A percentile compares a stretch with the other conserved stretches of the same genome.
Conservation (phyloP, 179 eudicot species). For the Spergularia azorica region DNA sequence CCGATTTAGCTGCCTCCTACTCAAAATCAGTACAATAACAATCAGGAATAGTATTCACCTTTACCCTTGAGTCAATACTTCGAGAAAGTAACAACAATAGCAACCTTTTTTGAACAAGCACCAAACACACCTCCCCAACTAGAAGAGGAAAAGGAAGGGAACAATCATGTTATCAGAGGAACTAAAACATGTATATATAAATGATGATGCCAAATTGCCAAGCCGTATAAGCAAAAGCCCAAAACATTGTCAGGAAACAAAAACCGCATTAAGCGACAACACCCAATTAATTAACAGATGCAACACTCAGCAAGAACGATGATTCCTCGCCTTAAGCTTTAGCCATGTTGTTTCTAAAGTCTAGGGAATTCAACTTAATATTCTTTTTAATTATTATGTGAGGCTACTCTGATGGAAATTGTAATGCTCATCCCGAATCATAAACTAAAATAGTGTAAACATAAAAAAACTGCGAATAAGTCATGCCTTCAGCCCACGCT, state of each 20-base stretch:
- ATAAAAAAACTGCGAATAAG: neutral
- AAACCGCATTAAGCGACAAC: neutral
- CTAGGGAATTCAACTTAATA: neutral
- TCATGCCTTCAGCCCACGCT: neutral
- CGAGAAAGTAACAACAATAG: neutral
- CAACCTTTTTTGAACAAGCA: neutral
- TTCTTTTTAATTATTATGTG: neutral
- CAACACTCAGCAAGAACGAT: no score
- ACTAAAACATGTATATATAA: neutral
- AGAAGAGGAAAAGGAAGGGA: neutral
- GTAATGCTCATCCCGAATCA: neutral
- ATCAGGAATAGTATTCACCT: neutral
- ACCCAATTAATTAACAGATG: no score
- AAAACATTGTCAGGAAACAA: neutral
- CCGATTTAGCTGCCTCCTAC: slow-evolving; percentile 75
- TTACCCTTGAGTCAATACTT: neutral
- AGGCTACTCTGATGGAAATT: neutral
- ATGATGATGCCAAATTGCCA: no score
- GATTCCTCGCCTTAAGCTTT: no score
- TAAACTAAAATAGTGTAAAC: neutral
- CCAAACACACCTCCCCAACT: no score
- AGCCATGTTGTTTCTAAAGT: neutral
- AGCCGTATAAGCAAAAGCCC: no score
- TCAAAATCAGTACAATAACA: slow-evolving; percentile 17
- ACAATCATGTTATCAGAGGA: neutral